A percentile compares a stretch with the other conserved stretches of the same genome.
Evolutionary conservation across 108 stramenopile genomes (phyloP).

Genomic region (Cyclostephanos tholiformis): DNA sequence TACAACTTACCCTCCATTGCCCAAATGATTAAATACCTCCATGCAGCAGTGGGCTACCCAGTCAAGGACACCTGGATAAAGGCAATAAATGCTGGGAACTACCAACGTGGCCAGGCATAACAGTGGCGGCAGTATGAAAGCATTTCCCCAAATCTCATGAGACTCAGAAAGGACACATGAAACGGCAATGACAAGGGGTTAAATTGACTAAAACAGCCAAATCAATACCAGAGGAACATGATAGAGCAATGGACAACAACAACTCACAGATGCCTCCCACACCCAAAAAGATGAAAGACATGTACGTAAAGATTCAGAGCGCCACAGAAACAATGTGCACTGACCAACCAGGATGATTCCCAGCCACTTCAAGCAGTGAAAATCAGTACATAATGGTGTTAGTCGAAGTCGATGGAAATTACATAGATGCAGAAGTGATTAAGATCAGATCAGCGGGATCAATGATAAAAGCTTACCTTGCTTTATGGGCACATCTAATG

Average conservation of each 20-base stretch:
- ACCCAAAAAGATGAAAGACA: background rate
- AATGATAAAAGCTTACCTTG: background rate
- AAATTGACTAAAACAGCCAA: background rate
- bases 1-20: background rate
- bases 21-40: background rate
- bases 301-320: background rate
- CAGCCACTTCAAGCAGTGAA: background rate
- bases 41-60: background rate
- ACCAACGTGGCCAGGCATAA: background rate
- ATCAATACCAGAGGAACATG: background rate
- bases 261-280: background rate
- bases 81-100: background rate
- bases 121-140: background rate
- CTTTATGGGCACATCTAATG: background rate
- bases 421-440: background rate
- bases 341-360: background rate
- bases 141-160: background rate
- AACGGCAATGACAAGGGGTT: background rate
- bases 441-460: background rate
- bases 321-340: background rate
- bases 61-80: background rate
- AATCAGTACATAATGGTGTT: background rate
- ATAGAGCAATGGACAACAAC: background rate
- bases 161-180: constrained; percentile 3
- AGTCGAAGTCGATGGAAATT: background rate